Conservation (phyloP, 352 stramenopile species). For the Pythium graminicola region DNA sequence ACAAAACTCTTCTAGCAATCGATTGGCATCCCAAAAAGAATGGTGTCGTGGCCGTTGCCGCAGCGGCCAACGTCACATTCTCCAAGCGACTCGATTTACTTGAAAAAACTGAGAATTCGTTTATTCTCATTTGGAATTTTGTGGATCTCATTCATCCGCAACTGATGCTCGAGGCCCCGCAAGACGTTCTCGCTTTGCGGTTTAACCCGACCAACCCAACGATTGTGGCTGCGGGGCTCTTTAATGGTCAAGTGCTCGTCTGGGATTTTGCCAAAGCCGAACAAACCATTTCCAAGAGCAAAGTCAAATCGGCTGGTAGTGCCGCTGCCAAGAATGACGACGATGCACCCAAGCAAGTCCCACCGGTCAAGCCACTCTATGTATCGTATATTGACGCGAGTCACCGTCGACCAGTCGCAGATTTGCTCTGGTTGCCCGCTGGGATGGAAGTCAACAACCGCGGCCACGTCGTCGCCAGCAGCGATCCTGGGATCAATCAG, state of each 20-base stretch:
- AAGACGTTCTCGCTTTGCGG: constrained; percentile 84
- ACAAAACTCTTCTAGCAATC: constrained; percentile 82
- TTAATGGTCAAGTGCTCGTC: constrained; percentile 88
- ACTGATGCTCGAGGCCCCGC: constrained; percentile 88
- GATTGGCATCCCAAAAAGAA: constrained; percentile 90
- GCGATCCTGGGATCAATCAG: constrained; percentile 52
- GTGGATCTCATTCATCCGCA: constrained; percentile 91
- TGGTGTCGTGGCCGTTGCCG: constrained; percentile 82
- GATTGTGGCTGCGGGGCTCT: constrained; percentile 70
- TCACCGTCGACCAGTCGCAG: constrained; percentile 78
- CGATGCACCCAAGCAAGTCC: constrained; percentile 49
- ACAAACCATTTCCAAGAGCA: constrained; percentile 48
- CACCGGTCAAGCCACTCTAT: constrained; percentile 62
- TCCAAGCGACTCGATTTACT: constrained; percentile 72
- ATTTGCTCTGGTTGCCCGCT: constrained; percentile 84
- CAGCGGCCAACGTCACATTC: constrained; percentile 82
- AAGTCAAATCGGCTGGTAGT: constrained; percentile 30
- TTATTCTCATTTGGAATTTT: constrained; percentile 93
- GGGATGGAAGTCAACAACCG: constrained; percentile 86
- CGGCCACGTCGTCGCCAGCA: constrained; percentile 63
- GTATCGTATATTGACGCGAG: constrained; percentile 86
- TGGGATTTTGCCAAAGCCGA: constrained; percentile 89
- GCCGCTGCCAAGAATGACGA: constrained; percentile 23
- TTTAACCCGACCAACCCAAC: constrained; percentile 87
- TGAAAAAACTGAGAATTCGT: constrained; percentile 78